A percentile compares a stretch with the other conserved stretches of the same genome.
phyloP scores from a whole-genome alignment of 371 early-diverging fungal genomes.

The Mortierella sp. region DNA sequence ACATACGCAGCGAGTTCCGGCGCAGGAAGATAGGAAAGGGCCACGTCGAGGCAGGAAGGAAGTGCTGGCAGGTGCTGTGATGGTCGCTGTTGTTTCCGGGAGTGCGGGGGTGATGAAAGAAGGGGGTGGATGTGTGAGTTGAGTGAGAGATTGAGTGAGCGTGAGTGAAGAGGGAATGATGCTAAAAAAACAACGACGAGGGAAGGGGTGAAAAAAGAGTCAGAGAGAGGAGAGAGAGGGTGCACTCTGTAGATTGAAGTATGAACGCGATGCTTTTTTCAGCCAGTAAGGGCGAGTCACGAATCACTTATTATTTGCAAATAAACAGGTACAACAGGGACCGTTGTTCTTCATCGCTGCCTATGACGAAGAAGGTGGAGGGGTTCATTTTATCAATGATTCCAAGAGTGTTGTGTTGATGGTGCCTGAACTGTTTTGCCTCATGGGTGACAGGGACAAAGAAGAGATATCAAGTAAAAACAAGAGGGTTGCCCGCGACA shows the following conservation, averaged over 20 bases:
- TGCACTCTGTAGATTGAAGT: background rate
- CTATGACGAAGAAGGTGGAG: too few species aligned
- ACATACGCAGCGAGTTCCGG: constrained; percentile 4
- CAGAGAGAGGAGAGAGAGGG: background rate
- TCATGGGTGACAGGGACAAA: too few species aligned
- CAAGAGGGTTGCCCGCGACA: too few species aligned
- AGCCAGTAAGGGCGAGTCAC: background rate
- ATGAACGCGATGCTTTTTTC: background rate
- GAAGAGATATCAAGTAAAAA: too few species aligned
- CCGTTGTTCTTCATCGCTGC: too few species aligned
- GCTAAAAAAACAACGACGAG: background rate
- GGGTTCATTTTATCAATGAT: too few species aligned
- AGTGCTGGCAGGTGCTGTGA: background rate
- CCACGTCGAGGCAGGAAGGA: background rate
- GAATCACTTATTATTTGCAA: constrained; percentile 6
- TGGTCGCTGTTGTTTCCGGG: background rate
- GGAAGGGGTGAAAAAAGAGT: background rate
- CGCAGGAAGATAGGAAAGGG: background rate
- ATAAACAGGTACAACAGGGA: background rate
- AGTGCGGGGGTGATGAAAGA: background rate
- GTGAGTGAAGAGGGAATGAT: background rate
- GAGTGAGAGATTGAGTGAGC: background rate
- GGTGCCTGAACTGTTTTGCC: too few species aligned
- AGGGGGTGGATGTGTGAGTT: background rate
- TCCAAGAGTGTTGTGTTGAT: too few species aligned